Evolutionary conservation across 192 early-diverging fungal genomes (phyloP).

Genomic region (Rhizophagus clarus): DNA sequence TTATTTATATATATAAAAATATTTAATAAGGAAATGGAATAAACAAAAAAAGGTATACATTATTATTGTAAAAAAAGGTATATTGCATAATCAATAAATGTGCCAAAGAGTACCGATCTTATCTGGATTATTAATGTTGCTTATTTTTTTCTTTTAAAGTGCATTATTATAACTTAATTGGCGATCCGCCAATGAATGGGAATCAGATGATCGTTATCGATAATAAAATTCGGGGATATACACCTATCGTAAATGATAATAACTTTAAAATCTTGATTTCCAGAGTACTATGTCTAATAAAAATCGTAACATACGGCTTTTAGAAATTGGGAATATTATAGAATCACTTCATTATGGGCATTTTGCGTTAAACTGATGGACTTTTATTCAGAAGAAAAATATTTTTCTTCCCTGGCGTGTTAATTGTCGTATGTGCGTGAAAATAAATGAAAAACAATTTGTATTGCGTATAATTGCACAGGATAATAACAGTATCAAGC

Average conservation of each 20-base stretch:
- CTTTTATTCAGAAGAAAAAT: neutral
- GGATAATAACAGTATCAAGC: neutral
- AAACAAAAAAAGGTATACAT: too few species aligned
- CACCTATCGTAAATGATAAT: neutral
- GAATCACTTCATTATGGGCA: neutral
- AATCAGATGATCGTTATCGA: neutral
- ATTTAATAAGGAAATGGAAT: too few species aligned
- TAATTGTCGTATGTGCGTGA: neutral
- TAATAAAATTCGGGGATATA: slow-evolving; percentile 11
- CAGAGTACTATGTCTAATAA: neutral
- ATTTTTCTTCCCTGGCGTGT: neutral
- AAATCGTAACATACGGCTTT: neutral
- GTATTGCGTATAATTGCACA: neutral
- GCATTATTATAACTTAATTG: too few species aligned
- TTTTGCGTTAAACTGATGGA: neutral
- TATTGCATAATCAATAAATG: too few species aligned
- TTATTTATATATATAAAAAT: too few species aligned
- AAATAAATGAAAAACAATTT: slow-evolving; percentile 5
- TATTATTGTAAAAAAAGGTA: too few species aligned
- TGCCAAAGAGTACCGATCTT: too few species aligned
- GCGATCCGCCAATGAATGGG: neutral
- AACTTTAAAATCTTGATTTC: neutral
- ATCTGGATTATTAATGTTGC: too few species aligned
- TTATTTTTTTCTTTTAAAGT: too few species aligned
- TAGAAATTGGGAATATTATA: neutral